These are phyloP conservation scores for Aspergillus sp. DNA, from an alignment of 2,329 filamentous ascomycete genomes.

Conservation along the genomic window DNA sequence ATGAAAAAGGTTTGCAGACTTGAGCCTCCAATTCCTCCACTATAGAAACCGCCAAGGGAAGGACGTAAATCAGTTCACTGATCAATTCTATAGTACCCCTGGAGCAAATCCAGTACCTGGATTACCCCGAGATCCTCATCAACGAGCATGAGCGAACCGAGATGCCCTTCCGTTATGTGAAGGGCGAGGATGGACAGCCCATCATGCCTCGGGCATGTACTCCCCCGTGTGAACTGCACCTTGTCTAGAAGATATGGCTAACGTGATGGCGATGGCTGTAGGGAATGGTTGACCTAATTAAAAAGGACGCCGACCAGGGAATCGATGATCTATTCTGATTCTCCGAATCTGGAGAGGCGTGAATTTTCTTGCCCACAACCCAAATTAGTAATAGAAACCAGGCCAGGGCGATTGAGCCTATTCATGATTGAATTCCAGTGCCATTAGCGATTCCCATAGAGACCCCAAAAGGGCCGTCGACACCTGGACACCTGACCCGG, in stretches of 20 bases:
- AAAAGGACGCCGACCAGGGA: slow-evolving; percentile 88
- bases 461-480: background rate
- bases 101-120: slow-evolving; percentile 75
- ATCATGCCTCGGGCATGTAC: slow-evolving; percentile 85
- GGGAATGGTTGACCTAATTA: slow-evolving; percentile 95
- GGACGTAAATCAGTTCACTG: slow-evolving; percentile 1
- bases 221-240: background rate
- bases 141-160: slow-evolving; percentile 90
- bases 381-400: background rate
- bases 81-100: slow-evolving; percentile 62
- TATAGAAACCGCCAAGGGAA: background rate
- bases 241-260: background rate
- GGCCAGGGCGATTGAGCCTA: background rate
- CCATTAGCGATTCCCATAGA: background rate
- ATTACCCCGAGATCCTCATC: slow-evolving; percentile 86
- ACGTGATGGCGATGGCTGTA: slow-evolving; percentile 36
- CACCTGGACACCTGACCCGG: background rate
- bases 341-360: slow-evolving; percentile 12
- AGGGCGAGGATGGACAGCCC: slow-evolving; percentile 68
- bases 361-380: too few species aligned
- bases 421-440: background rate
- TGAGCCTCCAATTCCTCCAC: background rate
- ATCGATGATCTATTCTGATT: slow-evolving; percentile 76
- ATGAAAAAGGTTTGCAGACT: slow-evolving; percentile 67
- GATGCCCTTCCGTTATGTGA: slow-evolving; percentile 98